Conservation (phyloP, 2,329 filamentous ascomycete species). For the Venturia carpophila region DNA sequence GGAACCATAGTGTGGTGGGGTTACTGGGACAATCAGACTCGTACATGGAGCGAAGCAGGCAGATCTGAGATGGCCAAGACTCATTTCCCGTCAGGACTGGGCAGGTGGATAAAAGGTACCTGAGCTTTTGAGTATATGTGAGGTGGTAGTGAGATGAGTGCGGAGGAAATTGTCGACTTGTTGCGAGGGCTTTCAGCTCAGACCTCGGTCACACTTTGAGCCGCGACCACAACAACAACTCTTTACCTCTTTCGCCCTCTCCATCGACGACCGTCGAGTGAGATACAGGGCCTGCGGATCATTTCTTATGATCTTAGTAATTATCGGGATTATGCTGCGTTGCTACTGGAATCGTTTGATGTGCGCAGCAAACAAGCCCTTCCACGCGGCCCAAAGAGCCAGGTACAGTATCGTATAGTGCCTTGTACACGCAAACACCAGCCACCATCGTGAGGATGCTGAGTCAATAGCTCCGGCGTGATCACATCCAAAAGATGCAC, state of each 20-base stretch:
- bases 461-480: not conserved
- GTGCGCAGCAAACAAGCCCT: not conserved
- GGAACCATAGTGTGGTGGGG: not conserved
- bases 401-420: too few relatives aligned
- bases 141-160: slow-evolving; percentile 1
- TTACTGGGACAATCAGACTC: not conserved
- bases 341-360: not conserved
- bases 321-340: too few relatives aligned
- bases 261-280: not conserved
- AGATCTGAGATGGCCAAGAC: not conserved
- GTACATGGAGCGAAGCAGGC: not conserved
- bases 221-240: not conserved
- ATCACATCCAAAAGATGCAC: not conserved
- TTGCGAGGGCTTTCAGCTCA: not conserved
- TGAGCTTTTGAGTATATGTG: slow-evolving; percentile 1
- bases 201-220: not conserved
- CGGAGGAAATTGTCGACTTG: not conserved
- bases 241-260: not conserved
- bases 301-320: not conserved
- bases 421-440: not conserved
- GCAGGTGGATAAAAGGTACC: not conserved
- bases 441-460: not conserved
- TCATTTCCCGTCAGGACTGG: slow-evolving; percentile 2
- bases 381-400: not conserved
- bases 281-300: not conserved